Percentiles rank a stretch among this genome's conserved stretches.
Conservation (phyloP, 768 basidiomycete genomes). For the Fibroporia radiculosa region DNA sequence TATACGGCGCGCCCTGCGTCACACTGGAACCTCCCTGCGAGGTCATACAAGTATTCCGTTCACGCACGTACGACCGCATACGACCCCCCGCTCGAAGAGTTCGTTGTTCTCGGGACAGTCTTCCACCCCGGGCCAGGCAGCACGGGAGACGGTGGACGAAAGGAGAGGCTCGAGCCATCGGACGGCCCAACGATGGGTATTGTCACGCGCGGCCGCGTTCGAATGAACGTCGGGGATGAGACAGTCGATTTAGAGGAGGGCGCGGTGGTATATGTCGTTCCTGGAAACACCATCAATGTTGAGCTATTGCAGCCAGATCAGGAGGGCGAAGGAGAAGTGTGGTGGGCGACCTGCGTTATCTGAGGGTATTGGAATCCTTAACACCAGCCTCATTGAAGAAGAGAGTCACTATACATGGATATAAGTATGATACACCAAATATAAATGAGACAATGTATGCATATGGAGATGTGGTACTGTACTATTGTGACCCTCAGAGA, state of each 20-base stretch:
- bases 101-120: constrained; percentile 20
- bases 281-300: constrained; percentile 14
- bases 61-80: constrained; percentile 15
- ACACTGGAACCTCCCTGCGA: constrained; percentile 15
- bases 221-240: constrained; percentile 10
- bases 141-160: background rate
- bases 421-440: no score
- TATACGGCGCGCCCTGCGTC: constrained; percentile 19
- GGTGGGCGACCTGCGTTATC: constrained; percentile 17
- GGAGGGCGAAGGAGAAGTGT: constrained; percentile 17
- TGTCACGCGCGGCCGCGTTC: constrained; percentile 14
- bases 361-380: no score
- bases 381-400: no score
- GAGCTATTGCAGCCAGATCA: constrained; percentile 7
- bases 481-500: no score
- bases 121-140: constrained; percentile 1
- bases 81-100: constrained; percentile 22
- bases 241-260: constrained; percentile 13
- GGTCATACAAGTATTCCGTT: constrained; percentile 11
- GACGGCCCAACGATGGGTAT: constrained; percentile 21
- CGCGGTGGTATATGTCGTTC: constrained; percentile 17
- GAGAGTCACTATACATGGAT: no score
- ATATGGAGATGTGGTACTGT: no score
- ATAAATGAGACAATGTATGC: no score
- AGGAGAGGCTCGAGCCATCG: constrained; percentile 10